Conservation (phyloP, 768 basidiomycete genomes). For the Suillus occidentalis region DNA sequence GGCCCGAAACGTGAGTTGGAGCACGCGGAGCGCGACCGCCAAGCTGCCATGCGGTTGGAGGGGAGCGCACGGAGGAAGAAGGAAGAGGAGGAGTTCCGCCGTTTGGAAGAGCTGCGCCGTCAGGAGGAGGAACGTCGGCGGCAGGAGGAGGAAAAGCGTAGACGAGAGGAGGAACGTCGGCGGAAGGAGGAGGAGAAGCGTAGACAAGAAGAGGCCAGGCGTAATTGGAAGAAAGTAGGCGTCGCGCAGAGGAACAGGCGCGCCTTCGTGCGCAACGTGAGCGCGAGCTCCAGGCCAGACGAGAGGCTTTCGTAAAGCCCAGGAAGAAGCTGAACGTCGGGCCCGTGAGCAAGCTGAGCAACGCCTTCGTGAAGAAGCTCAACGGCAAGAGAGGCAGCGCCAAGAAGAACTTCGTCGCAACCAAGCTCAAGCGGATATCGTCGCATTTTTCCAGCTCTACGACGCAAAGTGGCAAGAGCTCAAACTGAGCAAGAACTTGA, state of each 20-base stretch:
- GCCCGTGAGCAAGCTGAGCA: constrained; percentile 18
- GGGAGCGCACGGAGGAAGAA: constrained; percentile 10
- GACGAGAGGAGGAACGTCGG: background rate
- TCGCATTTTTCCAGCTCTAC: constrained; percentile 25
- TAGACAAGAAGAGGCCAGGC: constrained; percentile 5
- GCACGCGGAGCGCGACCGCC: constrained; percentile 20
- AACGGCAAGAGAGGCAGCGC: background rate
- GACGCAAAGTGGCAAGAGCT: constrained; percentile 40
- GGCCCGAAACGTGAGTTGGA: constrained; percentile 14
- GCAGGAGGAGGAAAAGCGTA: constrained; percentile 19
- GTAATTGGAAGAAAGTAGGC: constrained; percentile 16
- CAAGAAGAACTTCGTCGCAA: constrained; percentile 18
- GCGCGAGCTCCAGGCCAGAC: constrained; percentile 21
- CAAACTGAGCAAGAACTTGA: constrained; percentile 18
- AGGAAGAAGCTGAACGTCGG: constrained; percentile 19
- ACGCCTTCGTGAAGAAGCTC: constrained; percentile 12
- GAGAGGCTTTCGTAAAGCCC: constrained; percentile 10
- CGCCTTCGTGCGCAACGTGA: constrained; percentile 23
- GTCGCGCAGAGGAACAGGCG: constrained; percentile 16
- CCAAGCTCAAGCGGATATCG: constrained; percentile 10
- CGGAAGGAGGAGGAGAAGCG: constrained; percentile 19
- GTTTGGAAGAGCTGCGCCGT: constrained; percentile 21
- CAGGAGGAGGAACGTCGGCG: constrained; percentile 9
- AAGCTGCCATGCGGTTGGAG: constrained; percentile 17
- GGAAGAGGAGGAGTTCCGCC: constrained; percentile 18